Evolutionary conservation across 2,329 filamentous ascomycete genomes (phyloP), one percentile per base, ranked within the genome.

Genomic region (Nectriaceae sp.): DNA sequence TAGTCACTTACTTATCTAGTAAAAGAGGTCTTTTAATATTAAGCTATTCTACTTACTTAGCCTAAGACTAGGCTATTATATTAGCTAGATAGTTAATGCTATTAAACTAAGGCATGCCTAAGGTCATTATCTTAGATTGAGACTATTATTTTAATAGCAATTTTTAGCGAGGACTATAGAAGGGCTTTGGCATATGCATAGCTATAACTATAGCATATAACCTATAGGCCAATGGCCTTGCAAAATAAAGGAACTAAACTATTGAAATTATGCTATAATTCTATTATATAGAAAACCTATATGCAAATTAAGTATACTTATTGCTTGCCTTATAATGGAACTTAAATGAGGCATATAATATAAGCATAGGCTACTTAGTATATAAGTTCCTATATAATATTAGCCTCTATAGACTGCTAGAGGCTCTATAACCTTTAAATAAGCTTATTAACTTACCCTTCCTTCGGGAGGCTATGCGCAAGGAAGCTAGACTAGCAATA

Each of bases 181-280:
- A 6, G 13, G 13, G 24, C 24, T 29, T 29, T 13, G 24, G 24
- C 24, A 29, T 13, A 6, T 29, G 24, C 6, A 29, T 29, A 29
- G 24, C 24, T 6, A 40, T 42, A 37, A 40, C 37, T 15, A 46
- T 37, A 2, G 37, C 44, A 4, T 40, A 40, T 18, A 22, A 46
- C 26, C 44, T 37, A 2, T 11, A 33, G 13, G 37, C 44, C 2
- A 37, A 46, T 35, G 37, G 44, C 3, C 26, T 35, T 8, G 29
- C 44, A 3, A 37, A 46, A 24, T 15, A 37, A 33, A 11, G 40
- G 5, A 48, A 48, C n/a, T 40, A 48, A 26, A 44, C 40, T 2
- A 24, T 39, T 5, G 36, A 48, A 15, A 43, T 48, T 2, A 35
- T 40, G 4, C 5, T 48, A 15, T 19, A 35, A 0, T 44, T 40